Base-by-base conservation (phyloP, 192 early-diverging fungal genomes). In the Geosiphon pyriformis region DNA sequence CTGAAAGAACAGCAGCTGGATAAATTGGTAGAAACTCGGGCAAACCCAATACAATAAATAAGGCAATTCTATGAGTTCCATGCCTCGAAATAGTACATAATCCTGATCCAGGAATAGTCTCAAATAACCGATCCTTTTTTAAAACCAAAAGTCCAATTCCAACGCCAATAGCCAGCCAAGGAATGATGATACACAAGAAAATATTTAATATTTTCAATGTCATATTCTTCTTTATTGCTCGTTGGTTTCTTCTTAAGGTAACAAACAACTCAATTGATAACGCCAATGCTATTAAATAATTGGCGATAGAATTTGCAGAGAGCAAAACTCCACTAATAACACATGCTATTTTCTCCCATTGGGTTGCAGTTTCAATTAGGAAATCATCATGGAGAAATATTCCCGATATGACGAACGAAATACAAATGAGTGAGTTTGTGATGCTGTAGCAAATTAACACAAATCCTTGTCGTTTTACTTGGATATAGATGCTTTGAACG, bases 401-500 rank as follows among this genome's bases (percentile, higher is more conserved):
- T 6, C 61, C 61, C 25, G 48, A 23, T 10, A 64, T 1, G 11
- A 64, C 49, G 23, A 33, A 64, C 8, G 61, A 64, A 25, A 64
- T 4, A 20, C 29, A n/a, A 18, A 52, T 32, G 2, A 64, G 3
- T 4, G 61, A 64, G 33, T 64, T 64, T 7, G 61, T 27, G 1
- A 64, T 18, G 49, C 61, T 64, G 25, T 51, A 64, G 11, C 29
- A 52, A 1, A 52, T 52, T 12, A 64, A 20, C 25, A 64, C 30
- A 10, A 22, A 33, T 8, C 48, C 61, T 25, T 31, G 48, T 33
- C 61, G 30, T 51, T 64, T 64, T n/a, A 64, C 30, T 64, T 64
- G 61, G 15, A 64, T 49, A 6, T 64, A 64, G 17, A 64, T 51
- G 34, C 51, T 64, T 64, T 64, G 61, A 50, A 64, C 49, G 15